phyloP scores from a whole-genome alignment of 2,329 filamentous ascomycete species.

The Fusarium oxysporum region DNA sequence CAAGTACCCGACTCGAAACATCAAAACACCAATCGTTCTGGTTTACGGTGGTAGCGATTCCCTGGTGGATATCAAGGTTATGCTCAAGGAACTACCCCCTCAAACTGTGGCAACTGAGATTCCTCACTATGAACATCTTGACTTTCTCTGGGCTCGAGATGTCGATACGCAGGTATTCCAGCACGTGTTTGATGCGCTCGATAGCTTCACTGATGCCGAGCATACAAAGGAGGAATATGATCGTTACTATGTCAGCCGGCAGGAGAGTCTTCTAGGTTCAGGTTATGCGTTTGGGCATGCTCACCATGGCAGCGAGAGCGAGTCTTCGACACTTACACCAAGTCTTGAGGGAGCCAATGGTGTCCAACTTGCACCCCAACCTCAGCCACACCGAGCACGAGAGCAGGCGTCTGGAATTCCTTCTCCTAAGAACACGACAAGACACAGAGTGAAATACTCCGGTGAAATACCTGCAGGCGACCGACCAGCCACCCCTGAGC shows the following conservation, averaged over 20 bases:
- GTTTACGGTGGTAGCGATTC: constrained; percentile 96
- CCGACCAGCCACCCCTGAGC: constrained; percentile 34
- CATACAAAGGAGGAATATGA: constrained; percentile 72
- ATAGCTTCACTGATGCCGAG: constrained; percentile 72
- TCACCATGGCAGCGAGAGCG: constrained; percentile 52
- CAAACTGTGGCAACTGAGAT: constrained; percentile 90
- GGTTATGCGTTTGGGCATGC: constrained; percentile 43
- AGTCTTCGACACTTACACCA: constrained; percentile 49
- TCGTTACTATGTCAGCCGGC: constrained; percentile 64
- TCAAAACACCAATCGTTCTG: constrained; percentile 93
- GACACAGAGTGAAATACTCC: constrained; percentile 27
- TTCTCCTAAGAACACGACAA: constrained; percentile 36
- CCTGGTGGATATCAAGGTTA: constrained; percentile 90
- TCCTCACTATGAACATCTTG: constrained; percentile 93
- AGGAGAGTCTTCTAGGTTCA: constrained; percentile 61
- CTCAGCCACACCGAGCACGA: constrained; percentile 46
- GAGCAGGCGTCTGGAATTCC: constrained; percentile 36
- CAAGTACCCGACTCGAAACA: constrained; percentile 95
- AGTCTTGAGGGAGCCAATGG: constrained; percentile 36
- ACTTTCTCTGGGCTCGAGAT: constrained; percentile 94
- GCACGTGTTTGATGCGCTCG: constrained; percentile 89
- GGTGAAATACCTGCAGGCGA: constrained; percentile 16
- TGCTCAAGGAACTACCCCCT: constrained; percentile 87
- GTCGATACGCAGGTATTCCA: constrained; percentile 87
- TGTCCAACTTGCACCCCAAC: constrained; percentile 8